Evolutionary conservation across 2,329 filamentous ascomycete species (phyloP), one percentile per base, ranked within the genome.

Genomic region (Verticillium klebahnii): DNA sequence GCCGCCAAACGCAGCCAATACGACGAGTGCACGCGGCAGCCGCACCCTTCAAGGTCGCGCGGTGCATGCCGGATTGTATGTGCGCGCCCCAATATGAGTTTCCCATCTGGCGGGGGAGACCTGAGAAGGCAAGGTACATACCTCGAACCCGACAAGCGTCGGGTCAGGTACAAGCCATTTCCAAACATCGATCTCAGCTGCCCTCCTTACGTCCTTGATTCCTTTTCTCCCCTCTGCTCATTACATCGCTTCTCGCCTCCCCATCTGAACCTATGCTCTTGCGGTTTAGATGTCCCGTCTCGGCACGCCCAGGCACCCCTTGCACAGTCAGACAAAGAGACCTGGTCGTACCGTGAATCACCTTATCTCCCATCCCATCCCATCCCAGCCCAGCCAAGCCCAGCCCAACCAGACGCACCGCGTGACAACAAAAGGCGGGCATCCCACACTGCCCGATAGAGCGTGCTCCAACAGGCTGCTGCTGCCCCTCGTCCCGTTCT

Each of bases 101-200:
- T 9, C 34, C 34, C 14, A 9, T 36, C 14, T 36, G 34, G 14
- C 14, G 34, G 34, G 34, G 34, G 9, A 36, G 9, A 7, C 34
- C 34, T 36, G 34, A 14, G 34, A 36, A 9, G 34, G 34, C 34
- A 36, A 31, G 34, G 19, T 40, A 45, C 36, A 23, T 58, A 29
- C 14, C 9, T 34, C 58, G 15, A 17, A 36, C 23, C 12, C 58
- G 14, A 55, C n/a, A 58, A 45, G 19, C 58, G 39, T 40, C 25
- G 36, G 36, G 25, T 57, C 61, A 54, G 34, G 52, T 57, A 60
- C 61, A 25, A 59, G 32, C 59, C 59, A 56, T 57, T 34, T 50
- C 17, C 36, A 17, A 29, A 29, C 29, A 29, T 29, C 29, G 5
- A 29, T 29, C 3, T 29, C 29, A 4, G 29, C 29, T 29, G 29